Percentiles rank a stretch among this genome's conserved stretches.
These are phyloP conservation scores for Leishmania guyanensis DNA, from an alignment of 208 protist species.

Conservation along the genomic window DNA sequence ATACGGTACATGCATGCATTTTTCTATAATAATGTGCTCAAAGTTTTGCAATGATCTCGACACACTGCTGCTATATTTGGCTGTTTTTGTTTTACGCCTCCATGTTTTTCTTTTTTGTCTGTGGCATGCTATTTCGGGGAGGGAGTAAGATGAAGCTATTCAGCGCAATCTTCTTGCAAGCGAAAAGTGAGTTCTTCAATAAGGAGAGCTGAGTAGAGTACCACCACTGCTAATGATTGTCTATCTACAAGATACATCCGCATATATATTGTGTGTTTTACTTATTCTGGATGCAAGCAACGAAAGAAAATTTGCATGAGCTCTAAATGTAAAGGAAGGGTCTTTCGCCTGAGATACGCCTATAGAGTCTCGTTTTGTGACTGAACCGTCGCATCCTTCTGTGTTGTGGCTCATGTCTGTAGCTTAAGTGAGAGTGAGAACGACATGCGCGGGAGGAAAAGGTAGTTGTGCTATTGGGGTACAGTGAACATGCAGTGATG, in stretches of 20 bases:
- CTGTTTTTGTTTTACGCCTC: conserved; percentile 15
- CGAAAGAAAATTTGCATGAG: background rate
- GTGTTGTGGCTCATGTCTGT: too few relatives aligned
- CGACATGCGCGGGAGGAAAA: background rate
- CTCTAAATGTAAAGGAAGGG: background rate
- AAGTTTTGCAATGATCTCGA: conserved; percentile 59
- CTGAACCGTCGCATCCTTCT: too few relatives aligned
- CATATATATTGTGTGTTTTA: background rate
- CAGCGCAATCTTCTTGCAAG: background rate
- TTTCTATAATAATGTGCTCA: conserved; percentile 84
- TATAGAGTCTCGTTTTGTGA: background rate
- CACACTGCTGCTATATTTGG: conserved; percentile 14
- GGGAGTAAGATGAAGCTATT: background rate
- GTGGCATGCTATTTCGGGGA: background rate
- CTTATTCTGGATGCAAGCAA: background rate
- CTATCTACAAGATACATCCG: background rate
- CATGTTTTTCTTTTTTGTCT: conserved; percentile 5
- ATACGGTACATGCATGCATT: conserved; percentile 91
- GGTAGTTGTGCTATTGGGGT: background rate
- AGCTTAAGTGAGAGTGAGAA: too few relatives aligned
- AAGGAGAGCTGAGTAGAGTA: too few relatives aligned
- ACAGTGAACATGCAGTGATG: background rate
- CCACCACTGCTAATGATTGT: background rate
- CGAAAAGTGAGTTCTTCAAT: background rate
- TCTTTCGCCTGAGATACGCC: background rate